Base-by-base conservation (phyloP, 2,329 filamentous ascomycete species). In the Rhytidhysteron rufulum region DNA sequence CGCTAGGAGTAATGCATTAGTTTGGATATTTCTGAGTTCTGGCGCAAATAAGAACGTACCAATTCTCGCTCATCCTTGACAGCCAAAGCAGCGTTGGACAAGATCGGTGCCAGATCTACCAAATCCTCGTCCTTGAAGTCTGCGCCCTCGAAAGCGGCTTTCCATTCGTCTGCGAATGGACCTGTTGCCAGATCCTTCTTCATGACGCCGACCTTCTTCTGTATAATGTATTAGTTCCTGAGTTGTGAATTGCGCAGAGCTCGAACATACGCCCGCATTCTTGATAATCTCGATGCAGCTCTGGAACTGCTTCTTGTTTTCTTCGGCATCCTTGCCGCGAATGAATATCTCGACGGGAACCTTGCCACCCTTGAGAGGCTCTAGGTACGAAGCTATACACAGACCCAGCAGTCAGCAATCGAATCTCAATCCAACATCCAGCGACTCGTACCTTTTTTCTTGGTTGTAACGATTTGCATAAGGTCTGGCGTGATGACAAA, bases 131-230 rank as follows among this genome's bases (percentile, higher is more conserved):
- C 90, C 62, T 93, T 90, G 63, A 84, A 85, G 46, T 87, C 81
- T 10, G 62, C 58, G 17, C 86, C 85, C 42, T 75, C 73, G 54
- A 87, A 91, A 4, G 82, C 69, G 53, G 88, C 87, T 69, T 93
- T 95, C 93, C 93, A 98, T 66, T 98, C 93, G 40, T 95, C 89
- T 57, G 91, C 83, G 56, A 98, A 97, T 1, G 89, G 89, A 2
- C 93, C 93, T 38, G 78, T 80, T 2, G 90, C 85, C 18, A 77
- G 82, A 61, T 96, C 90, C 70, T 95, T 96, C 34, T 85, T 74
- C 39, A 97, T 73, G 29, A 89, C 78, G 22, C 91, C 94, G 17
- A 97, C 80, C 73, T 95, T 97, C 63, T 91, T 93, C 84, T 89
- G 53, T 30, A 41, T 16, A 16, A 9, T 17, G 19, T 24, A 34